phyloP scores from a whole-genome alignment of 805 yeast genomes.

The Wickerhamiella shivajii region DNA sequence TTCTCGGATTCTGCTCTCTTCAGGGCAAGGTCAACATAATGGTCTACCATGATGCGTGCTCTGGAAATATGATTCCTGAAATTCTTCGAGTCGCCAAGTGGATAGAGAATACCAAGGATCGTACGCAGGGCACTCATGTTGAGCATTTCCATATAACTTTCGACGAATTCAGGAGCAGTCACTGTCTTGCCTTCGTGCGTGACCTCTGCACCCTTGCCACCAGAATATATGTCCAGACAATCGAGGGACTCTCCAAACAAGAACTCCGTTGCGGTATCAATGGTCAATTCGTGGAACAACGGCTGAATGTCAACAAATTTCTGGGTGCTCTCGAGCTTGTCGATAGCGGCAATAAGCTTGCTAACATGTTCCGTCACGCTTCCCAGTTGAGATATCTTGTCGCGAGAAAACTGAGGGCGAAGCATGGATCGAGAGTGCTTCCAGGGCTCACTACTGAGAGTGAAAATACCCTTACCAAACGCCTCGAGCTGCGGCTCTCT shows the following conservation, averaged over 20 bases:
- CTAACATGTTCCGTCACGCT: constrained; percentile 12
- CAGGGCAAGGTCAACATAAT: constrained; percentile 30
- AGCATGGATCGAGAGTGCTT: constrained; percentile 23
- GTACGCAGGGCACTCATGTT: constrained; percentile 13
- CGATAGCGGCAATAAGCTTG: constrained; percentile 11
- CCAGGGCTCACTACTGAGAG: constrained; percentile 24
- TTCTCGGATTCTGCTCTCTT: constrained; percentile 15
- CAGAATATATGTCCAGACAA: constrained; percentile 11
- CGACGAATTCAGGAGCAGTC: constrained; percentile 14
- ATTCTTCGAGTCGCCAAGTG: constrained; percentile 13
- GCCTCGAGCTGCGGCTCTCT: constrained; percentile 18
- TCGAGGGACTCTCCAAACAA: constrained; percentile 23
- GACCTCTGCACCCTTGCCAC: constrained; percentile 5
- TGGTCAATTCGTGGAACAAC: constrained; percentile 21
- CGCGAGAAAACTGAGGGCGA: constrained; percentile 19
- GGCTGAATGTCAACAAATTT: constrained; percentile 19
- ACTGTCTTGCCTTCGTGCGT: constrained; percentile 11
- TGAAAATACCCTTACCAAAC: constrained; percentile 24
- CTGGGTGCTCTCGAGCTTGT: neutral
- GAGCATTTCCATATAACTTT: constrained; percentile 17
- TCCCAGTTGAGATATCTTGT: constrained; percentile 11
- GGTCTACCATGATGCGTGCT: constrained; percentile 27
- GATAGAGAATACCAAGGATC: constrained; percentile 15
- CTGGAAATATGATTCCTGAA: constrained; percentile 24
- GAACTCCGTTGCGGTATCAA: constrained; percentile 26